These are phyloP conservation scores for Psilocybe cubensis DNA, from an alignment of 768 basidiomycete species.

Conservation along the genomic window DNA sequence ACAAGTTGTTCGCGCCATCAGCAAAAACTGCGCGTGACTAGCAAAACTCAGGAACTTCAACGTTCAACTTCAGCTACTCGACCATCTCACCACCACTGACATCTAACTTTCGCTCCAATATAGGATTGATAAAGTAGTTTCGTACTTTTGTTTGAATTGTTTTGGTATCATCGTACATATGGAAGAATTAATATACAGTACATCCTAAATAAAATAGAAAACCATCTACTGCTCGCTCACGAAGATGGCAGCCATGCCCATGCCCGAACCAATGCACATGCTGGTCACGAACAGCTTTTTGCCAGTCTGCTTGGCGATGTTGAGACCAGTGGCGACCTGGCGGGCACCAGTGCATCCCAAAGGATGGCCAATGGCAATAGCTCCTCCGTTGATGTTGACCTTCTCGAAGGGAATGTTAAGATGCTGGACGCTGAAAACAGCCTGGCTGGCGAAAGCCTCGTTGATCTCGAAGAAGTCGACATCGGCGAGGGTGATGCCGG, in stretches of 20 bases:
- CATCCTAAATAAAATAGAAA: background rate
- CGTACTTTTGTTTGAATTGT: conserved; percentile 1
- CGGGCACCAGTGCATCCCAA: conserved; percentile 87
- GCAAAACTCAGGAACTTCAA: too few relatives aligned
- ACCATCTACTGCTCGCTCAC: conserved; percentile 79
- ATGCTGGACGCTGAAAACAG: conserved; percentile 71
- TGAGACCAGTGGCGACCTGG: conserved; percentile 85
- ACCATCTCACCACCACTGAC: too few relatives aligned
- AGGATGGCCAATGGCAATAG: conserved; percentile 84
- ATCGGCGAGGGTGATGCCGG: conserved; percentile 83
- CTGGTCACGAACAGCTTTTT: conserved; percentile 83
- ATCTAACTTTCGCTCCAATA: too few relatives aligned
- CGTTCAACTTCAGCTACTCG: too few relatives aligned
- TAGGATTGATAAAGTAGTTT: background rate
- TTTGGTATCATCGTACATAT: conserved; percentile 1
- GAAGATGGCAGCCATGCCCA: conserved; percentile 90
- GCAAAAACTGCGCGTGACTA: too few relatives aligned
- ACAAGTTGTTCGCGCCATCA: too few relatives aligned
- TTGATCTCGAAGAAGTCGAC: conserved; percentile 83
- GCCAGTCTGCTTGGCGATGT: conserved; percentile 77
- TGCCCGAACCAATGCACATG: conserved; percentile 91
- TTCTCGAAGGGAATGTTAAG: conserved; percentile 90
- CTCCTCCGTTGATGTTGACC: conserved; percentile 74
- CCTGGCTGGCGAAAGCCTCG: conserved; percentile 86
- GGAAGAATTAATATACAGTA: background rate